Base-by-base conservation (phyloP, 495 filamentous ascomycete species). In the Aspergillus wentii region DNA sequence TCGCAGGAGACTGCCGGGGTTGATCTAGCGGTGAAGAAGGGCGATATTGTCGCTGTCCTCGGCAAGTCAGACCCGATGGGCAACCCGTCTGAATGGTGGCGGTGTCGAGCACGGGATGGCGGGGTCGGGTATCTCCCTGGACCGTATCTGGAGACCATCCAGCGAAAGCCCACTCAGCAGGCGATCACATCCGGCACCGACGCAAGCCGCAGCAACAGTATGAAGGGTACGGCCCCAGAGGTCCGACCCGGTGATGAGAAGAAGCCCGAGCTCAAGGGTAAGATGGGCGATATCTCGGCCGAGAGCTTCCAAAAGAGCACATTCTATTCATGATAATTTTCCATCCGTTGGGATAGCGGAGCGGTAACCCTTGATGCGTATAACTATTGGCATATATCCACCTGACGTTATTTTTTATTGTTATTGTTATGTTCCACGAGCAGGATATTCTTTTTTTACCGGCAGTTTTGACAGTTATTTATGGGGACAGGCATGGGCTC, bases 71-170 rank as follows among this genome's bases (percentile, higher is more conserved):
- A 99, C 56, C 91, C 92, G 1, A 75, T 88, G 61, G 94, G 94
- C 32, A 86, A 95, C 49, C 80, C 88, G 9, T 85, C 80, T 35
- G 89, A 97, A 56, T 99, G 92, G 92, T 99, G 92, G 92, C 80
- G 84, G 40, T 99, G 92, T 63, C 74, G 92, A 39, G 85, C 90
- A n/a, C 72, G 94, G 33, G 89, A 97, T 56, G 88, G 88, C 13
- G 70, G 87, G 14, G 80, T 95, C 32, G 92, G 92, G 2, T 99
- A 95, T 54, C 72, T 99, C 8, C 92, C 92, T 5, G 75, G 80
- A 3, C 83, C 85, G 1, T 99, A 95, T 64, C 72, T 99, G 34
- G 89, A 95, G 65, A 74, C 80, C 5, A 84, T 94, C 40, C 76
- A 83, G 51, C 70, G 85, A 44, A 79, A 80, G 57, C 80, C 79